A percentile compares a stretch with the other conserved stretches of the same genome.
These are phyloP conservation scores for Luzula sylvatica DNA, from an alignment of 176 grass and related monocot species.

Conservation along the genomic window DNA sequence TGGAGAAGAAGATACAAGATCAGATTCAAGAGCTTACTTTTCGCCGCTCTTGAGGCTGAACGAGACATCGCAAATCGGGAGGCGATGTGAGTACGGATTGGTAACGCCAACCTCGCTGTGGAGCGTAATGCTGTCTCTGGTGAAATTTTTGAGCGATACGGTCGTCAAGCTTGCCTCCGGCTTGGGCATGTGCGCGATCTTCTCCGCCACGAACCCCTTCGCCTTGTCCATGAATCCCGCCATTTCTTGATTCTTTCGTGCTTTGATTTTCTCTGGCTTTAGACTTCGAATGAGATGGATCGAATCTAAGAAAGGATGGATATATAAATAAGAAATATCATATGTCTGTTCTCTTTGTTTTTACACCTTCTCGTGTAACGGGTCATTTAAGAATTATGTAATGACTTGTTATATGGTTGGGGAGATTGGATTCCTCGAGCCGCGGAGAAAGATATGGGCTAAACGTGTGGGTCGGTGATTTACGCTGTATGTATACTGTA, in stretches of 20 bases:
- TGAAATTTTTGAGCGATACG: constrained; percentile 48
- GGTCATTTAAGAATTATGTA: not conserved
- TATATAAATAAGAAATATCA: constrained; percentile 4
- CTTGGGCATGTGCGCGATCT: constrained; percentile 72
- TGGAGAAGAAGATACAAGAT: no score
- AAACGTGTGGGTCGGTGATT: constrained; percentile 1
- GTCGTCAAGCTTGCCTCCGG: constrained; percentile 58
- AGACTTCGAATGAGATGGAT: constrained; percentile 6
- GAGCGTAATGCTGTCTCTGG: constrained; percentile 46
- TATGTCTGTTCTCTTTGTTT: not conserved
- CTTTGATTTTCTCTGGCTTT: not conserved
- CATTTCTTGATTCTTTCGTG: constrained; percentile 15
- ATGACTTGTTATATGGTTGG: not conserved
- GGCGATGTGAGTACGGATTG: constrained; percentile 68
- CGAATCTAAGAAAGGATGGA: not conserved
- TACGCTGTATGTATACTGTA: not conserved
- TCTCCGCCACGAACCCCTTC: constrained; percentile 81
- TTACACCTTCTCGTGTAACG: not conserved
- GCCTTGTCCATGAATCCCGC: constrained; percentile 72
- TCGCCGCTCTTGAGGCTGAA: constrained; percentile 54
- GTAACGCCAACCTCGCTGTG: constrained; percentile 65
- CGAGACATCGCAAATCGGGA: constrained; percentile 70
- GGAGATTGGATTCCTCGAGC: not conserved
- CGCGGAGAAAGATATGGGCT: not conserved
- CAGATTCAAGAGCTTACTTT: constrained; percentile 22